Base-by-base conservation (phyloP, 2,329 filamentous ascomycete species). In the Botrytis fragariae region DNA sequence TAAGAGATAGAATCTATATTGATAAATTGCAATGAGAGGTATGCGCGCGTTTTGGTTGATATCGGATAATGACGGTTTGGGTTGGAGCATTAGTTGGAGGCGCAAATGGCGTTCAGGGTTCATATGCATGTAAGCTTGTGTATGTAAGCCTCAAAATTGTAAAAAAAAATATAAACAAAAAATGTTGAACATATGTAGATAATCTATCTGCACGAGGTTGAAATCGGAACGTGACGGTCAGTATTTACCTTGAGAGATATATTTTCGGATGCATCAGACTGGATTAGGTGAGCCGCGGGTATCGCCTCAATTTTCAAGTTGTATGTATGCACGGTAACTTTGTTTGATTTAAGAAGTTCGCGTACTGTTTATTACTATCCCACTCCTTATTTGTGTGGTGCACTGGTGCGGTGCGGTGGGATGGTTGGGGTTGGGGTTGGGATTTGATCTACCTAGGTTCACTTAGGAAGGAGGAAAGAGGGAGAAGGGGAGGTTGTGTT, bases 41-140 rank as follows among this genome's bases (percentile, higher is more conserved):
- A 32, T 51, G 48, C 35, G 54, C 29, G 29, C 25, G 25, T 54
- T 57, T 48, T 54, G 65, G 22, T 8, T 32, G 44, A 10, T 42
- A 69, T 45, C 51, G 62, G 62, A 22, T 61, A 72, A 62, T 62
- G n/a, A 61, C 22, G 63, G 45, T 44, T 54, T 22, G 22, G 59
- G 42, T 32, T 54, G 68, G 39, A 48, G n/a, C 45, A 70, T 63
- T 65, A 10, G 42, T 54, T 39, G 45, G 45, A 42, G 61, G 70
- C 45, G 48, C 37, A 57, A 57, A 67, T 67, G 61, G 61, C 20
- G 35, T 54, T 67, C 45, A 42, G 60, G 60, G 44, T 57, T 71
- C 32, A 54, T 64, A 48, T 71, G 60, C 62, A 57, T 44, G 65
- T 69, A 69, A 69, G 65, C 65, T 69, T 57, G 37, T 57, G 37